Evolutionary conservation across 345 rosid species (phyloP).

Genomic region (Noccaea bulbosa): DNA sequence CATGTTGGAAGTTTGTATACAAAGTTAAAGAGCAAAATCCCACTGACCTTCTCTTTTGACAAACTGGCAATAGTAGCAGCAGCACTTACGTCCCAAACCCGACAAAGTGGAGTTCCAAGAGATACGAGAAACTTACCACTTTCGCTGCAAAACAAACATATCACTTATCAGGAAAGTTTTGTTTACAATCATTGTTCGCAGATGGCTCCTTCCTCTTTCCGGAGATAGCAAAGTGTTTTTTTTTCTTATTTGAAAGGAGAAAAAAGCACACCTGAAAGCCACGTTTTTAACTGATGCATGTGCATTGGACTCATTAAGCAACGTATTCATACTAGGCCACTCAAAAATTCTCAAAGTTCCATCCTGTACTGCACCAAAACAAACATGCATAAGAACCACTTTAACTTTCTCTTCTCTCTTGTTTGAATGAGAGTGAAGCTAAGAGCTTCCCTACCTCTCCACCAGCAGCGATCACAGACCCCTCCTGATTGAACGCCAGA

Average conservation of each 20-base stretch:
- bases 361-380: constrained; percentile 82
- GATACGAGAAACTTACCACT: constrained; percentile 86
- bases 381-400: constrained; percentile 40
- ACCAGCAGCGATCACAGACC: constrained; percentile 75
- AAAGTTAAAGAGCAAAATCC: constrained; percentile 1
- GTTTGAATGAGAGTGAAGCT: neutral
- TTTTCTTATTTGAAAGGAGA: neutral
- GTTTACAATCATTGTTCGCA: constrained; percentile 6
- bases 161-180: constrained; percentile 29
- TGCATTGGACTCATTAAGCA: constrained; percentile 67
- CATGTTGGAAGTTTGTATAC: neutral
- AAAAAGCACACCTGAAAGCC: constrained; percentile 69
- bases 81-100: constrained; percentile 84
- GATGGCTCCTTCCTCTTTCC: constrained; percentile 6
- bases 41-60: constrained; percentile 62
- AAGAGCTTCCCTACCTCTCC: constrained; percentile 67
- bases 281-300: constrained; percentile 69
- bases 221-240: neutral
- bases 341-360: constrained; percentile 81
- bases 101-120: constrained; percentile 74
- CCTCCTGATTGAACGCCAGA: constrained; percentile 66
- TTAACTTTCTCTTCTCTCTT: neutral
- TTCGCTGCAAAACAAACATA: constrained; percentile 54
- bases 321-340: constrained; percentile 86
- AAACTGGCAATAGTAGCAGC: constrained; percentile 62